Conservation (phyloP, 371 early-diverging fungal species). For the Chytridium lagenaria region DNA sequence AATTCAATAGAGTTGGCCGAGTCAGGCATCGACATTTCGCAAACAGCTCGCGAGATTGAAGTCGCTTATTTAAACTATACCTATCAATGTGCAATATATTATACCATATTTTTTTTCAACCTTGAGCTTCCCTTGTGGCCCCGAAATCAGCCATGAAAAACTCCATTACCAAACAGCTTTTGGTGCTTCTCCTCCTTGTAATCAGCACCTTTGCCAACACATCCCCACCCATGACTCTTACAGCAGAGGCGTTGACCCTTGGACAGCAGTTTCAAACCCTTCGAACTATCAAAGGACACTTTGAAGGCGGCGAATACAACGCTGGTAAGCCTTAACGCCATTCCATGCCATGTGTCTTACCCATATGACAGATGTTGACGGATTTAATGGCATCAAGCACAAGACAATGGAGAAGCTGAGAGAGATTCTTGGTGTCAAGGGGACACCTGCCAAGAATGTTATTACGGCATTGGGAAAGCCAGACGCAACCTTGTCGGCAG, state of each 20-base stretch:
- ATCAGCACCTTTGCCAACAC: neutral
- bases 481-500: slow-evolving; percentile 51
- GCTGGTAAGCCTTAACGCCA: neutral
- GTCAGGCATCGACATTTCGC: no score
- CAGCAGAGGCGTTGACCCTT: neutral
- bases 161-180: no score
- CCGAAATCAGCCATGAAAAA: no score
- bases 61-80: no score
- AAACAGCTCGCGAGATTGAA: no score
- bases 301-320: slow-evolving; percentile 54
- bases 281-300: slow-evolving; percentile 59
- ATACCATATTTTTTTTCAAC: no score
- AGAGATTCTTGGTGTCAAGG: slow-evolving; percentile 14
- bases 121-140: no score
- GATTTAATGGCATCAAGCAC: slow-evolving; percentile 63
- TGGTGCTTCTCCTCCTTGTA: neutral
- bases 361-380: slow-evolving; percentile 55
- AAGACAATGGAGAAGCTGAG: slow-evolving; percentile 47
- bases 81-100: no score
- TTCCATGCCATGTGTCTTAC: neutral
- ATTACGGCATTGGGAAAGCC: slow-evolving; percentile 56
- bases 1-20: no score
- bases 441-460: slow-evolving; percentile 21
- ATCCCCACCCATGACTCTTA: neutral
- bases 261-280: slow-evolving; percentile 50